Conservation (phyloP, 176 grass and related monocot genomes). For the Raddia distichophylla region DNA sequence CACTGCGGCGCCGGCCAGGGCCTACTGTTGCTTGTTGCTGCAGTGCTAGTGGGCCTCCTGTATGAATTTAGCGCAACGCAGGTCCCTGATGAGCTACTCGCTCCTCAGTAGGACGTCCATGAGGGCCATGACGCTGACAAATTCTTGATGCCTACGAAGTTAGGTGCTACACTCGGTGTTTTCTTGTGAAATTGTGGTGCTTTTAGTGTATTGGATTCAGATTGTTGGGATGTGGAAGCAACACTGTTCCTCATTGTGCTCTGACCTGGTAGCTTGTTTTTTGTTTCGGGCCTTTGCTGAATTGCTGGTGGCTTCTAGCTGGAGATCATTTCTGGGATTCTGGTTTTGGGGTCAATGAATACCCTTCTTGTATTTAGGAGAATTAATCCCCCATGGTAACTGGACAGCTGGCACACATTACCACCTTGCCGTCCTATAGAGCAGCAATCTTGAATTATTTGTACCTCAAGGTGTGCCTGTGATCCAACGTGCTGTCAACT, state of each 20-base stretch:
- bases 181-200: background rate
- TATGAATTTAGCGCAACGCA: background rate
- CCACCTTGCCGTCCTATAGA: background rate
- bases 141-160: background rate
- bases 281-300: background rate
- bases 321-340: background rate
- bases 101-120: background rate
- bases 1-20: background rate
- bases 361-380: background rate
- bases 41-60: background rate
- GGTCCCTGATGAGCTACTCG: background rate
- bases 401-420: slow-evolving; percentile 5
- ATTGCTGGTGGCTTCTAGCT: background rate
- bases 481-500: background rate
- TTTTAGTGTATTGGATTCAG: background rate
- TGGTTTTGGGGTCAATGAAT: background rate
- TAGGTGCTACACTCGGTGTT: background rate
- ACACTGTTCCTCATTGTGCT: background rate
- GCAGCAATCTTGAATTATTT: background rate
- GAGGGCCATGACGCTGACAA: background rate
- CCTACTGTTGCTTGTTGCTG: background rate
- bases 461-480: background rate
- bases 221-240: background rate
- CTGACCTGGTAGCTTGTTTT: slow-evolving; percentile 12
- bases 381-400: slow-evolving; percentile 6